A percentile compares a stretch with the other conserved stretches of the same genome.
Conservation (phyloP, 805 yeast genomes). For the Metschnikowia reukaufii region DNA sequence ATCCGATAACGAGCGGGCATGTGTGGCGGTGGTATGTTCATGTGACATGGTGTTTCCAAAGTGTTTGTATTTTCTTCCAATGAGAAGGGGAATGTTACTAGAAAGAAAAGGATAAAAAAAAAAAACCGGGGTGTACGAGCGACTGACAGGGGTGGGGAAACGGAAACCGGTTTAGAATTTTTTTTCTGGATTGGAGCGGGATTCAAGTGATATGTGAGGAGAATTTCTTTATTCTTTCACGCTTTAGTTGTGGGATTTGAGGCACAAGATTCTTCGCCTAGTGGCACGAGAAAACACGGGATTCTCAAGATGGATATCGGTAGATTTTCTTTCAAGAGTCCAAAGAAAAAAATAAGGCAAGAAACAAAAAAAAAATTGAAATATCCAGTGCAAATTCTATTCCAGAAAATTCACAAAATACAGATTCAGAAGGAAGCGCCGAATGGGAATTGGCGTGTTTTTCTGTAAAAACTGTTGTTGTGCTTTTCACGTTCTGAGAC, state of each 20-base stretch:
- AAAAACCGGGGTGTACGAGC: slow-evolving; percentile 4
- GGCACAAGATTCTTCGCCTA: too few species aligned
- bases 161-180: neutral
- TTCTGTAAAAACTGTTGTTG: neutral
- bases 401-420: too few species aligned
- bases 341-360: too few species aligned
- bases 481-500: slow-evolving; percentile 1
- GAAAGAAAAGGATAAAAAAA: neutral
- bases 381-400: too few species aligned
- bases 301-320: too few species aligned
- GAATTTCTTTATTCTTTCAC: neutral
- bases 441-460: too few species aligned
- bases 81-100: too few species aligned
- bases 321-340: too few species aligned
- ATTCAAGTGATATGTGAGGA: neutral
- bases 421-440: too few species aligned
- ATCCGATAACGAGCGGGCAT: slow-evolving; percentile 19
- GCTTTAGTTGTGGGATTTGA: too few species aligned
- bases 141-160: slow-evolving; percentile 4
- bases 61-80: neutral
- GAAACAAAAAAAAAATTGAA: too few species aligned
- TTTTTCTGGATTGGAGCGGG: neutral
- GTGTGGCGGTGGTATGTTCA: slow-evolving; percentile 9
- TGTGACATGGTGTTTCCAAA: slow-evolving; percentile 3
- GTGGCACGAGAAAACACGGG: too few species aligned